Conservation (phyloP, 1,139 yeast genomes). For the Debaryomycetaceae sp. region DNA sequence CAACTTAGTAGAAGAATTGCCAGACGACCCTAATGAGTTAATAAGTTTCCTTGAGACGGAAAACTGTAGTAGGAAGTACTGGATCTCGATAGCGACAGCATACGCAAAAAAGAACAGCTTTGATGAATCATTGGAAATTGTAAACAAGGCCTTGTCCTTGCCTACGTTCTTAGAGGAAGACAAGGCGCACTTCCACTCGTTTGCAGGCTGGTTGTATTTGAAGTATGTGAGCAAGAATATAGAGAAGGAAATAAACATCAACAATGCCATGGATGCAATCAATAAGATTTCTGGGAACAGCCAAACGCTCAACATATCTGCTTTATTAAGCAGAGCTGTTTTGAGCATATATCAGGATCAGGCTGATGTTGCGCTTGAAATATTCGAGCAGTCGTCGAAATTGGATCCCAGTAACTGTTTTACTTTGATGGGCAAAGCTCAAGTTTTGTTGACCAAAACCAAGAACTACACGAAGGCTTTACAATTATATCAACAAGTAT, state of each 20-base stretch:
- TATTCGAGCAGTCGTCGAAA: slow-evolving; percentile 53
- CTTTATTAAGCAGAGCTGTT: slow-evolving; percentile 59
- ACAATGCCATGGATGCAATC: slow-evolving; percentile 21
- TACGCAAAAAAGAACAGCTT: slow-evolving; percentile 63
- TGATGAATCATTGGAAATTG: slow-evolving; percentile 62
- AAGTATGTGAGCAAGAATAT: slow-evolving; percentile 24
- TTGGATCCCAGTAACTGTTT: slow-evolving; percentile 56
- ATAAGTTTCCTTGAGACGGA: slow-evolving; percentile 77
- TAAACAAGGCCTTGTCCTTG: slow-evolving; percentile 54
- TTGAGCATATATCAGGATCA: slow-evolving; percentile 45
- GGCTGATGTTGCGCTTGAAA: slow-evolving; percentile 65
- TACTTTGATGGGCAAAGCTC: slow-evolving; percentile 85
- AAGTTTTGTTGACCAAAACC: slow-evolving; percentile 63
- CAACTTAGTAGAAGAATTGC: slow-evolving; percentile 67
- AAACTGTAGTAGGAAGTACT: slow-evolving; percentile 68
- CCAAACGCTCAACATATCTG: slow-evolving; percentile 26
- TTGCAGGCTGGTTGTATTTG: slow-evolving; percentile 73
- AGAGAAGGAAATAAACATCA: slow-evolving; percentile 22
- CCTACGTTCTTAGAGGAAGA: slow-evolving; percentile 44
- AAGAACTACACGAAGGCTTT: slow-evolving; percentile 73
- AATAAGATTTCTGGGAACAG: slow-evolving; percentile 14
- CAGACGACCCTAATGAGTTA: slow-evolving; percentile 85
- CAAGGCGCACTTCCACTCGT: slow-evolving; percentile 54
- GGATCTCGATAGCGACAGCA: slow-evolving; percentile 83
- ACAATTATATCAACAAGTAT: slow-evolving; percentile 77